phyloP scores from a whole-genome alignment of 192 early-diverging fungal genomes.

The Phycomyces nitens region DNA sequence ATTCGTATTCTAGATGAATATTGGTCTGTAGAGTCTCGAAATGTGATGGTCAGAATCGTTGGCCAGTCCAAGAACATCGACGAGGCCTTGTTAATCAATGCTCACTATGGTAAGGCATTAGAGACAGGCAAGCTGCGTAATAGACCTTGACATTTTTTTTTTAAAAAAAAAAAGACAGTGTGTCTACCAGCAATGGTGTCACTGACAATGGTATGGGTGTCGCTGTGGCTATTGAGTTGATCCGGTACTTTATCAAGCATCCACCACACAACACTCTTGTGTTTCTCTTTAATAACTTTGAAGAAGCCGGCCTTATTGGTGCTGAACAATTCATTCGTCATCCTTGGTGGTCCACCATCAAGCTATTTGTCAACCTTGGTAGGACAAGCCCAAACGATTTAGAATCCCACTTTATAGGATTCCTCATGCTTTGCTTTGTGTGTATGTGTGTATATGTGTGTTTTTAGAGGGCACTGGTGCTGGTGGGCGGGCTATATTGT shows the following conservation, averaged over 20 bases:
- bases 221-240: conserved; percentile 56
- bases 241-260: conserved; percentile 54
- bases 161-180: no score
- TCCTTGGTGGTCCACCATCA: conserved; percentile 59
- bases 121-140: no score
- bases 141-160: no score
- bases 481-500: conserved; percentile 64
- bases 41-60: conserved; percentile 57
- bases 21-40: conserved; percentile 44
- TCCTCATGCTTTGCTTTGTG: no score
- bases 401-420: no score
- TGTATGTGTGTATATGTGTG: neutral
- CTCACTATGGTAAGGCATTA: conserved; percentile 53
- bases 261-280: conserved; percentile 62
- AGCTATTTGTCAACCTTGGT: conserved; percentile 65
- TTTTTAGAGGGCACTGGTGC: conserved; percentile 64
- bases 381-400: no score
- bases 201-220: conserved; percentile 70
- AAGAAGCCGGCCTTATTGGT: conserved; percentile 64
- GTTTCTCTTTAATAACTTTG: conserved; percentile 72
- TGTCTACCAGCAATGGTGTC: conserved; percentile 65
- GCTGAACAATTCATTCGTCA: conserved; percentile 61
- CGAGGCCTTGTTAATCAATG: conserved; percentile 60
- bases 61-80: conserved; percentile 43
- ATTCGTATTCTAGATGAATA: conserved; percentile 22